Evolutionary conservation across 2,329 filamentous ascomycete species (phyloP).

Genomic region (Alternaria incomplexa): DNA sequence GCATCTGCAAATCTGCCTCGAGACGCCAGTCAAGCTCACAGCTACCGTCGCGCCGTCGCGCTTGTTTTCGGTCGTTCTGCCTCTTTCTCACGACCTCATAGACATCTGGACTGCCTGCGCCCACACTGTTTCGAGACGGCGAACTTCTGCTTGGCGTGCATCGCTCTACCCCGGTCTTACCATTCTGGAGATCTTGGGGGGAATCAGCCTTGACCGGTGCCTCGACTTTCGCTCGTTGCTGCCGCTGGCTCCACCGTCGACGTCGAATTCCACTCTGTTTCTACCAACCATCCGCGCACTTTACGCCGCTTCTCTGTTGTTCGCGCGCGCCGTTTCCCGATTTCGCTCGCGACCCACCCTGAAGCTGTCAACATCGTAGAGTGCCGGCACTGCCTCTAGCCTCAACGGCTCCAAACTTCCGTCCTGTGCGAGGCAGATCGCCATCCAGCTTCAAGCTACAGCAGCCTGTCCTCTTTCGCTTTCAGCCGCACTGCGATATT

Average conservation of each 20-base stretch:
- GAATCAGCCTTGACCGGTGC: conserved; percentile 49
- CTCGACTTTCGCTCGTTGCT: conserved; percentile 35
- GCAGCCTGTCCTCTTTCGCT: conserved; percentile 33
- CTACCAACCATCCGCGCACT: conserved; percentile 28
- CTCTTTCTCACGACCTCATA: conserved; percentile 17
- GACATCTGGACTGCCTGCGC: conserved; percentile 23
- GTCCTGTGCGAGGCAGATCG: conserved; percentile 43
- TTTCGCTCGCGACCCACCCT: conserved; percentile 28
- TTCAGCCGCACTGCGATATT: conserved; percentile 31
- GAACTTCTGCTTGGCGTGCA: conserved; percentile 36
- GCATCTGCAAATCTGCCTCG: conserved; percentile 45
- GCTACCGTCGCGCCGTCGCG: conserved; percentile 36
- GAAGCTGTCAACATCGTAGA: conserved; percentile 33
- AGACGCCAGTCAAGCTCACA: conserved; percentile 38
- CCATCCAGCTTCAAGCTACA: conserved; percentile 32
- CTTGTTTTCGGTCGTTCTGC: conserved; percentile 33
- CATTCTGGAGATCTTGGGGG: conserved; percentile 28
- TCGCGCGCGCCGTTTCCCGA: conserved; percentile 31
- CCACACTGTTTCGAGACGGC: conserved; percentile 23
- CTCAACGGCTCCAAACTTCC: conserved; percentile 33
- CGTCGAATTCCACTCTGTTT: conserved; percentile 28
- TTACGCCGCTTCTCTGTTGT: conserved; percentile 23
- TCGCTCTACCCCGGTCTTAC: conserved; percentile 31
- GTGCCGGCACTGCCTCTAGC: conserved; percentile 42
- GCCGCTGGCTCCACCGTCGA: conserved; percentile 34